These are phyloP conservation scores for Beauveria asiatica DNA, from an alignment of 2,329 filamentous ascomycete genomes.

Conservation along the genomic window DNA sequence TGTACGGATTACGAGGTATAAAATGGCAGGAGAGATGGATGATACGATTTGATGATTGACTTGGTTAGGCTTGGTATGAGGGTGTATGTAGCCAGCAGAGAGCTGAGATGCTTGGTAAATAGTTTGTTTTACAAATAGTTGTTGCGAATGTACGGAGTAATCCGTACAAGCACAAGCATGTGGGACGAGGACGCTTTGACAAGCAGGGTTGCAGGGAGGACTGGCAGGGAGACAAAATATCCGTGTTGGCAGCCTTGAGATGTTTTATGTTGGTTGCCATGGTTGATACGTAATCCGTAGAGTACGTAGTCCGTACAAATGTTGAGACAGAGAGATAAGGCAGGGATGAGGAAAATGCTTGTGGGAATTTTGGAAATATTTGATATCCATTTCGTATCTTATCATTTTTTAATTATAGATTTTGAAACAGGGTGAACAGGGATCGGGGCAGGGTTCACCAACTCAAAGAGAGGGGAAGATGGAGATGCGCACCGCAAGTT, in stretches of 20 bases:
- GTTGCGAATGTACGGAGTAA: background rate
- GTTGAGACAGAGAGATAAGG: background rate
- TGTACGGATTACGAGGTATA: too few species aligned
- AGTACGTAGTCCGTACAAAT: too few species aligned
- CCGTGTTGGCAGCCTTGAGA: too few species aligned
- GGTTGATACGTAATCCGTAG: too few species aligned
- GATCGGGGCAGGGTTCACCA: background rate
- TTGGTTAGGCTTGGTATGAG: too few species aligned
- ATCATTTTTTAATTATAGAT: background rate
- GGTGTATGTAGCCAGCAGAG: too few species aligned
- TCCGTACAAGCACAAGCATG: background rate
- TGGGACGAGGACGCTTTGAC: constrained; percentile 2
- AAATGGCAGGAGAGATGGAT: background rate
- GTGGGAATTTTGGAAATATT: too few species aligned
- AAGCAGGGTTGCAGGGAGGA: background rate
- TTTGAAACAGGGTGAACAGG: background rate
- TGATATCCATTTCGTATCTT: background rate
- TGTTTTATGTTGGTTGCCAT: too few species aligned
- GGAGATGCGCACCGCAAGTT: background rate
- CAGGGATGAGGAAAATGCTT: background rate
- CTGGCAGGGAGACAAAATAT: too few species aligned
- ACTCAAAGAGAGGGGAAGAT: background rate
- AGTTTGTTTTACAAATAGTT: background rate
- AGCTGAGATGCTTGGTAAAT: too few species aligned
- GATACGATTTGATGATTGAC: too few species aligned